Evolutionary conservation across 257 asterid genomes (phyloP).

Genomic region (Capsicum pubescens): DNA sequence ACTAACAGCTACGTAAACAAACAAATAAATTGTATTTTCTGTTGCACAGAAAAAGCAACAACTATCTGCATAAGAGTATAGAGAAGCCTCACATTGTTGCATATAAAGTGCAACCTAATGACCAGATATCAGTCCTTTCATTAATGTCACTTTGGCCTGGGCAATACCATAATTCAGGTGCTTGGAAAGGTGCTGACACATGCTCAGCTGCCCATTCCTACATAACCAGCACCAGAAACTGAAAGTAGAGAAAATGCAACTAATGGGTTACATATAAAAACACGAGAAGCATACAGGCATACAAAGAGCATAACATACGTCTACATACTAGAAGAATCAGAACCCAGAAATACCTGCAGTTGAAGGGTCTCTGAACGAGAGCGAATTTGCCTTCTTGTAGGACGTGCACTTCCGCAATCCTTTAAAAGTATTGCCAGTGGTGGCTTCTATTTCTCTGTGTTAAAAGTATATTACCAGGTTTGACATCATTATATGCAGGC

Average conservation of each 20-base stretch:
- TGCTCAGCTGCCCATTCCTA: slow-evolving; percentile 99
- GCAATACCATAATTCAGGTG: slow-evolving; percentile 98
- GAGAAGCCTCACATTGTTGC: slow-evolving; percentile 82
- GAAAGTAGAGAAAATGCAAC: slow-evolving; percentile 16
- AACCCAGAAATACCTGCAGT: slow-evolving; percentile 70
- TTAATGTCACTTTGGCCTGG: slow-evolving; percentile 90
- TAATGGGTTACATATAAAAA: background rate
- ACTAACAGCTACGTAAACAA: background rate
- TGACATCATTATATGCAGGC: slow-evolving; percentile 96
- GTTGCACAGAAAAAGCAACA: background rate
- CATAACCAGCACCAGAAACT: slow-evolving; percentile 39
- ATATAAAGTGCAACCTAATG: slow-evolving; percentile 96
- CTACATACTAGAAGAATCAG: slow-evolving; percentile 6
- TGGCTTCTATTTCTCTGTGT: slow-evolving; percentile 82
- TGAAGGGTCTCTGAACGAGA: slow-evolving; percentile 93
- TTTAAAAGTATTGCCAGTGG: slow-evolving; percentile 84
- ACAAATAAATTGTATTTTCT: background rate
- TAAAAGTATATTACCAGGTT: slow-evolving; percentile 90
- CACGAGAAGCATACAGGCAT: background rate
- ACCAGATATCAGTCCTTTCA: slow-evolving; percentile 99
- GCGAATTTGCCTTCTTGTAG: slow-evolving; percentile 86
- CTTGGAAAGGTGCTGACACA: slow-evolving; percentile 93
- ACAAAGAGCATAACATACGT: slow-evolving; percentile 10
- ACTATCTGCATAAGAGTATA: background rate
- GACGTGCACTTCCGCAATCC: slow-evolving; percentile 99